Base-by-base conservation (phyloP, 2,329 filamentous ascomycete species). In the Botrytis galanthina region DNA sequence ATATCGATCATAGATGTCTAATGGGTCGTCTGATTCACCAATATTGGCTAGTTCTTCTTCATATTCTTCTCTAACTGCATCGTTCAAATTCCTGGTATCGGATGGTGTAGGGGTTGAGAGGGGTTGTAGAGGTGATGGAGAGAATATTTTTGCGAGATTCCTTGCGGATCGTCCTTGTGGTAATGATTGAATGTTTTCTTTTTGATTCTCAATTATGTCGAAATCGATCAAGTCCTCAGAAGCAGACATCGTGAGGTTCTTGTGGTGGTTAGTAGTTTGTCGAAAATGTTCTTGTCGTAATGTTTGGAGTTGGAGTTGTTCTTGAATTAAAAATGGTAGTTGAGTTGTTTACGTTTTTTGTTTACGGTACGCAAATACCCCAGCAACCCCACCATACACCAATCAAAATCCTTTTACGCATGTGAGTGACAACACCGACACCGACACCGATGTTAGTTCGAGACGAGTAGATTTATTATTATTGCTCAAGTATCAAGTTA, bases 131-230 rank as follows among this genome's bases (percentile, higher is more conserved):
- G 87, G 86, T 59, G 88, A 86, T 72, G 93, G 86, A 75, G 94
- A 91, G 87, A 94, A 94, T 46, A 94, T 89, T 72, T 94, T 89
- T 44, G 91, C 94, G 70, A 99, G 91, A 71, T 96, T 95, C 84
- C 91, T 93, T 63, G 95, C 96, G 59, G 95, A 98, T 77, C 96
- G 87, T 48, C 91, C 96, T 75, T 93, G 92, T 26, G 95, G 95
- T 20, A 99, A 87, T 35, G 94, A 91, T 83, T 98, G 95, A 73
- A 99, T 98, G 83, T 99, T 99, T 84, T 99, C 96, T 84, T 99
- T 99, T 79, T 98, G 95, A 64, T 89, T 90, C 84, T 99, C 96
- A 83, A 99, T 98, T 76, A 98, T 89, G 79, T 97, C 93, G 84
- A 99, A 98, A 84, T 90, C 85, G 81, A 91, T 89, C 57, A 89